phyloP scores from a whole-genome alignment of 2,329 filamentous ascomycete genomes.

The Harringtonia aguacate region DNA sequence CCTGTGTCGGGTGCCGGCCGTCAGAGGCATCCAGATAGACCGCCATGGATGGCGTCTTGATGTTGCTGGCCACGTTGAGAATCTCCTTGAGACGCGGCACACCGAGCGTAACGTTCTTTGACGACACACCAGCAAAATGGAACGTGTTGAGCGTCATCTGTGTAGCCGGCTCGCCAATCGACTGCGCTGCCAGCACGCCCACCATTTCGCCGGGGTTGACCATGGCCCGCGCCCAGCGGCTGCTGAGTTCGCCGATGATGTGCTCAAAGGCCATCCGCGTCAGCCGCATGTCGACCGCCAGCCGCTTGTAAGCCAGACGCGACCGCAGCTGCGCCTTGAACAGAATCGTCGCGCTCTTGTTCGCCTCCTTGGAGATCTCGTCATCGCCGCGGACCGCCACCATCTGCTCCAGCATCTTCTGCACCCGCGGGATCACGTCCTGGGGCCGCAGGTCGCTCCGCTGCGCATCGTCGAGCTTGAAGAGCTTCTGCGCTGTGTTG shows the following conservation, averaged over 20 bases:
- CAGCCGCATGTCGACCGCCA: constrained; percentile 75
- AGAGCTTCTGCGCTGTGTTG: constrained; percentile 78
- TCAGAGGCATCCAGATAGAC: constrained; percentile 64
- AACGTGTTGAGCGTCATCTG: constrained; percentile 99
- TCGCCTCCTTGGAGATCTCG: constrained; percentile 71
- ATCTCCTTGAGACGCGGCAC: constrained; percentile 99
- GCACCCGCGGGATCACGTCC: constrained; percentile 74
- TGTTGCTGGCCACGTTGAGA: constrained; percentile 92
- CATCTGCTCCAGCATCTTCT: constrained; percentile 63
- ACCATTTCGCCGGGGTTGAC: constrained; percentile 98
- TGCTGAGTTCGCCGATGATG: constrained; percentile 82
- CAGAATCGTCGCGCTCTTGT: constrained; percentile 76
- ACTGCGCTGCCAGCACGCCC: constrained; percentile 92
- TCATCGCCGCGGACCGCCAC: constrained; percentile 82
- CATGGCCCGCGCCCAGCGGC: constrained; percentile 72
- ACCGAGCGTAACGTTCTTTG: constrained; percentile 98
- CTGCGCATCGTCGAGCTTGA: constrained; percentile 76
- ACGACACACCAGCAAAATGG: constrained; percentile 99
- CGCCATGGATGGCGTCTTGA: constrained; percentile 97
- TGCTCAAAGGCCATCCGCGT: constrained; percentile 91
- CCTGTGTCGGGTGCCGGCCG: constrained; percentile 46
- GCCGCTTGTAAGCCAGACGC: constrained; percentile 80
- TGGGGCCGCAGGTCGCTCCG: constrained; percentile 84
- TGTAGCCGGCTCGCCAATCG: constrained; percentile 95
- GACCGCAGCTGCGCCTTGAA: constrained; percentile 90